phyloP scores from a whole-genome alignment of 2,329 filamentous ascomycete genomes.

The Calonectria fujianensis region DNA sequence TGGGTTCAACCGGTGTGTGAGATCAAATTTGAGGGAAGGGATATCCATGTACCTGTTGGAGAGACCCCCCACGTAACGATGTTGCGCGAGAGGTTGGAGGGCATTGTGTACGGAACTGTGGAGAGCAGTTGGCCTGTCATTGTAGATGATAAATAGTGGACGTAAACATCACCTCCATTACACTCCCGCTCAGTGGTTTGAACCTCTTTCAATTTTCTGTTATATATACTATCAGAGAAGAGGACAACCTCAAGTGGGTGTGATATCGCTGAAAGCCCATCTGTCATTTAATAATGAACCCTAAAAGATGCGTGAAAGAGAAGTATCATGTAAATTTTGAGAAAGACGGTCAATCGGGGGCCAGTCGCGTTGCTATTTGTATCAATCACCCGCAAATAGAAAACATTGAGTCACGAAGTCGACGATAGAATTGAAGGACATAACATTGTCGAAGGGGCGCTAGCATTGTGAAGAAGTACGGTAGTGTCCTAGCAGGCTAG shows the following conservation, averaged over 20 bases:
- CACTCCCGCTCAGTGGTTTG: too few relatives aligned
- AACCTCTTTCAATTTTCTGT: too few relatives aligned
- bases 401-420: too few relatives aligned
- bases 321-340: rapidly evolving
- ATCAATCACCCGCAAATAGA: too few relatives aligned
- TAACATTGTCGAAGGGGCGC: neutral
- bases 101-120: neutral
- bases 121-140: neutral
- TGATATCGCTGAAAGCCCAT: too few relatives aligned
- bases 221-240: too few relatives aligned
- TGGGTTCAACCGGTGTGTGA: neutral
- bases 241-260: too few relatives aligned
- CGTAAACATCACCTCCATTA: neutral
- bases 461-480: neutral
- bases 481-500: neutral
- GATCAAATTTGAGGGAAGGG: neutral
- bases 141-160: neutral
- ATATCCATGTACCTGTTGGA: neutral
- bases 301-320: too few relatives aligned
- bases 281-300: too few relatives aligned
- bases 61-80: neutral
- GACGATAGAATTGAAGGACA: neutral
- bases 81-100: neutral
- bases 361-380: too few relatives aligned
- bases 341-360: too few relatives aligned